Conservation (phyloP, 148 eudicot species). For the Pharnaceum exiguum region DNA sequence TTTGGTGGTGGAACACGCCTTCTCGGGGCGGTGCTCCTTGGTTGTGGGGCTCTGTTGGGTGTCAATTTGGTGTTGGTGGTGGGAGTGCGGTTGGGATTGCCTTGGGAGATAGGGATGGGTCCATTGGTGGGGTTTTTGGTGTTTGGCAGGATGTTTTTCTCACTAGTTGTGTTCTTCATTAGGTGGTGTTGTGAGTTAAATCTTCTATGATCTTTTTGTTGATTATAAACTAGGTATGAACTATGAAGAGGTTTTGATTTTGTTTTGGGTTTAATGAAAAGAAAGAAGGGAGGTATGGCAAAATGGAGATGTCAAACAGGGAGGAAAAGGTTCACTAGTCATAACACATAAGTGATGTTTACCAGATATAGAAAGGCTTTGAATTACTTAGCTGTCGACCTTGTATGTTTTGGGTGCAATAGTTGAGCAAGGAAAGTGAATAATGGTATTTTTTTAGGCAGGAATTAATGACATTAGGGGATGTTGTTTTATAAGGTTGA, state of each 20-base stretch:
- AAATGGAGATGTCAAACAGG: background rate
- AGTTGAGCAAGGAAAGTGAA: background rate
- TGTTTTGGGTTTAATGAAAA: background rate
- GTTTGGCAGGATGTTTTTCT: slow-evolving; percentile 13
- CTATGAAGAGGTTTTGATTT: background rate
- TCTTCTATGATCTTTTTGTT: too few relatives aligned
- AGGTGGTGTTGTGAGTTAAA: too few relatives aligned
- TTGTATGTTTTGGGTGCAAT: background rate
- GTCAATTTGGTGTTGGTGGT: too few relatives aligned
- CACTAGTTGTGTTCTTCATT: slow-evolving; percentile 2
- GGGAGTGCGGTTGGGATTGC: too few relatives aligned
- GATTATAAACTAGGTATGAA: too few relatives aligned
- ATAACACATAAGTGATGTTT: background rate
- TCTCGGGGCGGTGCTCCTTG: slow-evolving; percentile 33
- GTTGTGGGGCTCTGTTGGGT: slow-evolving; percentile 44
- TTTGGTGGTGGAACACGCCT: slow-evolving; percentile 36
- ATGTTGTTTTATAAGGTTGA: background rate
- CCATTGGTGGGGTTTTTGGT: slow-evolving; percentile 30
- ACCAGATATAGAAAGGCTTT: background rate
- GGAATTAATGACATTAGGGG: background rate
- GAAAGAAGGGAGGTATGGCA: background rate
- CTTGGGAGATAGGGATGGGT: too few relatives aligned
- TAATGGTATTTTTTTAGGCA: background rate
- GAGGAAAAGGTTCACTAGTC: background rate
- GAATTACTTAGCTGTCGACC: slow-evolving; percentile 5